A percentile compares a stretch with the other conserved stretches of the same genome.
Conservation (phyloP, 768 basidiomycete genomes). For the Boletus insuetus region DNA sequence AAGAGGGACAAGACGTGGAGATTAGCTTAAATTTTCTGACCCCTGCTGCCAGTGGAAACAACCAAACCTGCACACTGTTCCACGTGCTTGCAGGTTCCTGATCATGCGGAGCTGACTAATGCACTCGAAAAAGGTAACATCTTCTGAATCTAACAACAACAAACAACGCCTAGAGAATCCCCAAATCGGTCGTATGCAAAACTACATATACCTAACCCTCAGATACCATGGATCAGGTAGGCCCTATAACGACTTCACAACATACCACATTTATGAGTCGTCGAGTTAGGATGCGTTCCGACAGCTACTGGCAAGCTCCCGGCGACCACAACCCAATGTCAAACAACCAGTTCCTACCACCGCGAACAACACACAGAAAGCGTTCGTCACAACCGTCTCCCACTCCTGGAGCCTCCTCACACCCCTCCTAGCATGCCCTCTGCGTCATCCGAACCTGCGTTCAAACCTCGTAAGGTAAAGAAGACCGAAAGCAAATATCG, state of each 20-base stretch:
- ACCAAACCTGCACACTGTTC: background rate
- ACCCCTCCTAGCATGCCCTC: slow-evolving; percentile 41
- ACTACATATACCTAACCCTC: background rate
- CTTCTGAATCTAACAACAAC: slow-evolving; percentile 27
- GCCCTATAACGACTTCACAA: background rate
- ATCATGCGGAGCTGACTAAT: slow-evolving; percentile 8
- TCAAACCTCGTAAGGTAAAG: slow-evolving; percentile 82
- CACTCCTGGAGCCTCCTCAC: background rate
- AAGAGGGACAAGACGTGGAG: background rate
- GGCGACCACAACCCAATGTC: slow-evolving; percentile 15
- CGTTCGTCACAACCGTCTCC: slow-evolving; percentile 9
- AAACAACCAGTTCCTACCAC: slow-evolving; percentile 3
- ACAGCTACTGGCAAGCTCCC: slow-evolving; percentile 41
- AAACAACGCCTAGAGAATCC: slow-evolving; percentile 23
- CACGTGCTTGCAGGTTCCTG: background rate
- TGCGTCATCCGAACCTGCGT: slow-evolving; percentile 56
- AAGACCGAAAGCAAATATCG: slow-evolving; percentile 59
- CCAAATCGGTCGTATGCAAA: background rate
- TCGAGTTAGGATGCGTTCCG: slow-evolving; percentile 57
- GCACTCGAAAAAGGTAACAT: slow-evolving; percentile 6
- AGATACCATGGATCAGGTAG: slow-evolving; percentile 30
- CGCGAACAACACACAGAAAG: slow-evolving; percentile 6
- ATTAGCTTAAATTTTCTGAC: too few species aligned
- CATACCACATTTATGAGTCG: background rate
- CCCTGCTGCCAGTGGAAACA: background rate